Conservation (phyloP, 768 basidiomycete genomes). For the Pleurotus giganteus region DNA sequence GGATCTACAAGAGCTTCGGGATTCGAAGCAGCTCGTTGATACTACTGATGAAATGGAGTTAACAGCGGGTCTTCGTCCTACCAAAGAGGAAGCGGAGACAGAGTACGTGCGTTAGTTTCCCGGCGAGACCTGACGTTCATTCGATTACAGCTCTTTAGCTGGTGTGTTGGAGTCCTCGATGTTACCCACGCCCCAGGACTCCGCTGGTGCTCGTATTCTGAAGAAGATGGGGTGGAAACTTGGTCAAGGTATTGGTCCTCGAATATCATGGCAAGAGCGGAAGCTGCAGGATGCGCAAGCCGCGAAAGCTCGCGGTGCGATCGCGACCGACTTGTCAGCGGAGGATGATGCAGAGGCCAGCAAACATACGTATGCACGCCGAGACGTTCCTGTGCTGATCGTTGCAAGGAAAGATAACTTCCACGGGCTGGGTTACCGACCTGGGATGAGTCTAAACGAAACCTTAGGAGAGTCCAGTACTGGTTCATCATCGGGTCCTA, state of each 20-base stretch:
- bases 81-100: conserved; percentile 41
- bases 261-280: conserved; percentile 75
- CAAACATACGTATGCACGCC: conserved; percentile 84
- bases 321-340: conserved; percentile 33
- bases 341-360: conserved; percentile 78
- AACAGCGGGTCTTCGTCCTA: conserved; percentile 45
- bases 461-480: conserved; percentile 41
- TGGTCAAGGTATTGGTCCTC: conserved; percentile 92
- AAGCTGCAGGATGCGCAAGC: conserved; percentile 65
- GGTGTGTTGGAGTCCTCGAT: conserved; percentile 63
- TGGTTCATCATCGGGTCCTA: conserved; percentile 41
- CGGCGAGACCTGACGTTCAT: not conserved
- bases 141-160: conserved; percentile 31
- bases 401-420: conserved; percentile 71
- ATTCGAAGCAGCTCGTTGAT: conserved; percentile 71
- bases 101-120: conserved; percentile 43
- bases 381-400: conserved; percentile 66
- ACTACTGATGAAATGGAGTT: conserved; percentile 79
- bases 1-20: conserved; percentile 80
- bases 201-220: conserved; percentile 80
- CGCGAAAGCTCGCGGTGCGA: conserved; percentile 27
- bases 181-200: conserved; percentile 73
- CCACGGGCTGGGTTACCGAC: conserved; percentile 82
- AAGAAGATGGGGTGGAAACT: conserved; percentile 95
- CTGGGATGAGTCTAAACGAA: conserved; percentile 60